Evolutionary conservation across 345 rosid species (phyloP), one percentile per base, ranked within the genome.

Genomic region (Brassica juncea): DNA sequence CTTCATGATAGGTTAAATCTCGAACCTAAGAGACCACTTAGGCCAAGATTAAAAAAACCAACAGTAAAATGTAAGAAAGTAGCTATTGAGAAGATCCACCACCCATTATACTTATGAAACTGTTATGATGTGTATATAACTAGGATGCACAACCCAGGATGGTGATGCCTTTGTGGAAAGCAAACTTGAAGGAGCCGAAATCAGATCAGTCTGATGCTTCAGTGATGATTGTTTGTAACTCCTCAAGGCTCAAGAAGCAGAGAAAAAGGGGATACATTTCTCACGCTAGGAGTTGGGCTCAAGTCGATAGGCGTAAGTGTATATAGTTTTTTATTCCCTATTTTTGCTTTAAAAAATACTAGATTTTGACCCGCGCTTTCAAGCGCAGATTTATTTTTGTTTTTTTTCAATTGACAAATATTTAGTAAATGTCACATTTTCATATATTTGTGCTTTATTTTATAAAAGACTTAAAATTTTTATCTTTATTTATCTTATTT

Each of bases 141-240:
- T 92, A 96, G 98, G 98, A 93, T 86, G 90, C 97, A 65, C 85
- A 79, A 76, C 99, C 98, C 35, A 94, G 91, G 12, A 84, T 82
- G 0, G 66, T 86, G 69, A 86, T 93, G 65, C 87, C 95, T 23
- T 81, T 96, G 87, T 92, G 99, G 97, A 93, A 84, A 82, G 94
- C 97, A 21, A 90, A 89, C 85, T 80, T 96, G 82, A 94, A 92
- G 84, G 94, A 89, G 69, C 88, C 86, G 68, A 89, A 86, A 82
- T 68, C 78, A 60, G 85, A 89, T 71, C 92, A 75, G 74, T 80
- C 86, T 74, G 98, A 93, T 85, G 81, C 94, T 69, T 86, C 98
- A 15, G 97, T 93, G 81, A 77, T 82, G 80, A 90, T 96, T 81
- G 82, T 83, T 63, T 93, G 88, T 60, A 87, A 82, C 77, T 52